Evolutionary conservation across 768 basidiomycete species (phyloP).

Genomic region (Russula earlei): DNA sequence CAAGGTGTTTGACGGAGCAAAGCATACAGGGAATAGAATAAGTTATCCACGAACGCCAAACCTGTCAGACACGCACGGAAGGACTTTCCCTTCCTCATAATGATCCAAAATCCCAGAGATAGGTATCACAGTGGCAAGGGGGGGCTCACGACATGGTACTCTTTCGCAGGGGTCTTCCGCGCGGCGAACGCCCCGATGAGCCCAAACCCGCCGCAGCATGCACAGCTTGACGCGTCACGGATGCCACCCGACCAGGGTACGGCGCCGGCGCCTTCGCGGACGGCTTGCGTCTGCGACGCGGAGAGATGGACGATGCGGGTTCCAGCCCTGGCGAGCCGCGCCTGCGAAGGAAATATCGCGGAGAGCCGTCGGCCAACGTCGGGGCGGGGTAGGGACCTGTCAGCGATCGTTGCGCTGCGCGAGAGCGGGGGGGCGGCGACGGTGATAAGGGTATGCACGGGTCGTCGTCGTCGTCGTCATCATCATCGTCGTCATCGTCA

Average conservation of each 20-base stretch:
- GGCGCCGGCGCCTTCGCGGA: not conserved
- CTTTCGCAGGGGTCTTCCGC: constrained; percentile 17
- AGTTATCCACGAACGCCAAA: constrained; percentile 4
- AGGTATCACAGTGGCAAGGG: not conserved
- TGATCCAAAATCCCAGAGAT: not conserved
- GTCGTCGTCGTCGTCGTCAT: not conserved
- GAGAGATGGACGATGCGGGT: not conserved
- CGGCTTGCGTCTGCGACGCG: constrained; percentile 2
- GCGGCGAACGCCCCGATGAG: constrained; percentile 15
- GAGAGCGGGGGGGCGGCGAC: constrained; percentile 6
- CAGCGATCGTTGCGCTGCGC: not conserved
- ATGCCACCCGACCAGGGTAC: not conserved
- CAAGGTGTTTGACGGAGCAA: not conserved
- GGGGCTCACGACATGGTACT: not conserved
- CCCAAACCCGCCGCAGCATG: constrained; percentile 5
- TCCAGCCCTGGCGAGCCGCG: not conserved
- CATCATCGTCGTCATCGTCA: not conserved
- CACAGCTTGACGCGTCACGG: constrained; percentile 15
- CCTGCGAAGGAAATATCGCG: constrained; percentile 24
- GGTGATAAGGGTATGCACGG: not conserved
- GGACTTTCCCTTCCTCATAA: not conserved
- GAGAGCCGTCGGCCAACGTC: not conserved
- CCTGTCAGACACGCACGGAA: not conserved
- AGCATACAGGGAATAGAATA: constrained; percentile 1
- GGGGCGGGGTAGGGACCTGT: not conserved